phyloP scores from a whole-genome alignment of 2,329 filamentous ascomycete genomes.

The Aspergillus sergii region DNA sequence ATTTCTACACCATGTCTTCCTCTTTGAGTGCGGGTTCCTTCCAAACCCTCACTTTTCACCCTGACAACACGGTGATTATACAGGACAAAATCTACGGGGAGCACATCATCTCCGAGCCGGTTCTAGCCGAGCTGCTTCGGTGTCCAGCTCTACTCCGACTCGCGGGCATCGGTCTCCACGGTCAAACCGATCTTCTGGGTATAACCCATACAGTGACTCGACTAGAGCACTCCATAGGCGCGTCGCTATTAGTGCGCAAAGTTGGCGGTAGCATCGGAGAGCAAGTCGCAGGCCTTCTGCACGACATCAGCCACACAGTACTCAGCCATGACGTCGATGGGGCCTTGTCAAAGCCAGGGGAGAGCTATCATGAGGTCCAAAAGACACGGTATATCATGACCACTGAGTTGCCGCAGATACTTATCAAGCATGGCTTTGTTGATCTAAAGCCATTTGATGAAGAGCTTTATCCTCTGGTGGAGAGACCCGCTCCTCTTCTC shows the following conservation, averaged over 20 bases:
- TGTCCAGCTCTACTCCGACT: constrained; percentile 37
- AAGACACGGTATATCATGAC: constrained; percentile 40
- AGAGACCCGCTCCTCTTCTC: constrained; percentile 41
- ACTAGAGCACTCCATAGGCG: constrained; percentile 46
- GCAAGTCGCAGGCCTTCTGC: constrained; percentile 43
- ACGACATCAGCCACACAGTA: constrained; percentile 44
- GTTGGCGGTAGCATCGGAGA: constrained; percentile 40
- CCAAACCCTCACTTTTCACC: constrained; percentile 21
- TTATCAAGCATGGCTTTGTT: constrained; percentile 34
- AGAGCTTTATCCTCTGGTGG: constrained; percentile 43
- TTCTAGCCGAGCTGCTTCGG: constrained; percentile 41
- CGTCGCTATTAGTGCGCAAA: constrained; percentile 41
- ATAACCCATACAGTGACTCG: constrained; percentile 40
- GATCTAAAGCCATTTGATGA: constrained; percentile 38
- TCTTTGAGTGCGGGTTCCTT: constrained; percentile 12
- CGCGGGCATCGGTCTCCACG: constrained; percentile 40
- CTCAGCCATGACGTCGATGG: constrained; percentile 47
- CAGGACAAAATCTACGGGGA: constrained; percentile 41
- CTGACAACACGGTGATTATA: constrained; percentile 27
- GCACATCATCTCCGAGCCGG: constrained; percentile 36
- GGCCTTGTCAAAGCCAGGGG: constrained; percentile 40
- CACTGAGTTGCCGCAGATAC: constrained; percentile 37
- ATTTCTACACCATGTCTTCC: not conserved
- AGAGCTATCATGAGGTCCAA: constrained; percentile 45
- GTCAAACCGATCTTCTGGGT: constrained; percentile 39